Evolutionary conservation across 139 green algal genomes (phyloP).

Genomic region (Coelastrella sp.): DNA sequence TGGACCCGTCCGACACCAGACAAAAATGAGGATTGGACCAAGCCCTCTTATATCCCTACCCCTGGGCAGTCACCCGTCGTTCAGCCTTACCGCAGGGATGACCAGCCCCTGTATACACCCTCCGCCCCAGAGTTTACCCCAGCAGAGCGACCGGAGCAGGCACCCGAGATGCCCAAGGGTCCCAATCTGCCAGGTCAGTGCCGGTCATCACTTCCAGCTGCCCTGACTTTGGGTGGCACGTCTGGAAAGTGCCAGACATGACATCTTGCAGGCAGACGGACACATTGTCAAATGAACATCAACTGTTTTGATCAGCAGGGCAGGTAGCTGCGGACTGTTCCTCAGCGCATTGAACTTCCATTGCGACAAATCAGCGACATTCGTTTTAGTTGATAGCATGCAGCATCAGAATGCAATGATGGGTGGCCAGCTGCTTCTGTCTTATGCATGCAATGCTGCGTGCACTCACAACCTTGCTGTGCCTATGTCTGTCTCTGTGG

Average conservation of each 20-base stretch:
- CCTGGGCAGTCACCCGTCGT: constrained; percentile 46
- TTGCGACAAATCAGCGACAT: too few relatives aligned
- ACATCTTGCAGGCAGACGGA: too few relatives aligned
- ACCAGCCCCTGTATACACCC: constrained; percentile 55
- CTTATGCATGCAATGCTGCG: neutral
- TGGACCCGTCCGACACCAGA: constrained; percentile 65
- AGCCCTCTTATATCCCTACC: constrained; percentile 55
- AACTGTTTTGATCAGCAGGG: too few relatives aligned
- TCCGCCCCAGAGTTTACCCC: constrained; percentile 56
- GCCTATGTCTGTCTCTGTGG: too few relatives aligned
- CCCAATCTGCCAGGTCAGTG: constrained; percentile 57
- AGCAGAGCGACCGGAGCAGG: constrained; percentile 61
- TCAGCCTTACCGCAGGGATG: constrained; percentile 41
- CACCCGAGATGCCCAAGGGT: constrained; percentile 56
- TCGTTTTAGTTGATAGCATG: too few relatives aligned
- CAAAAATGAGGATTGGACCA: constrained; percentile 56
- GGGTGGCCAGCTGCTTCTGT: neutral
- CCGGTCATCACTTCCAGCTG: neutral
- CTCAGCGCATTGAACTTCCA: neutral
- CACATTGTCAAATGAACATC: too few relatives aligned
- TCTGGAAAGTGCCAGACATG: too few relatives aligned
- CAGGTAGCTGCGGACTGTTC: neutral
- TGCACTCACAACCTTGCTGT: neutral
- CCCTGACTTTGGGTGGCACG: neutral
- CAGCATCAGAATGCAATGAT: too few relatives aligned